A percentile compares a stretch with the other conserved stretches of the same genome.
Conservation (phyloP, 2,329 filamentous ascomycete species). For the Aspergillus nomiae region DNA sequence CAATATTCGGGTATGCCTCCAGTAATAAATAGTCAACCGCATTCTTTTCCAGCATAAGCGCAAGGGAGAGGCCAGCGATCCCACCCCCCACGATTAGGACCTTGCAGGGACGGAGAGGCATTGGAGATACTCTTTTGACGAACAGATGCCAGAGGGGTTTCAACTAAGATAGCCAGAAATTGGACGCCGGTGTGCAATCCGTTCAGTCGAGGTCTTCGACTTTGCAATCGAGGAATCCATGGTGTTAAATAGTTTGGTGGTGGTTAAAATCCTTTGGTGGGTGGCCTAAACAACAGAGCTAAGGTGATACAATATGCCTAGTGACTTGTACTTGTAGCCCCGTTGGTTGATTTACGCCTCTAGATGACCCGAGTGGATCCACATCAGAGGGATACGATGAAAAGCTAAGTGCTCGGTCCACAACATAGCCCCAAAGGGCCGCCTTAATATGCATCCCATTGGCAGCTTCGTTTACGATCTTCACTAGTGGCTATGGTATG, state of each 20-base stretch:
- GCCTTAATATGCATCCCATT: not conserved
- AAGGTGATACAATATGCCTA: not conserved
- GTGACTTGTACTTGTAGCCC: not conserved
- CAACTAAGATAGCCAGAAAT: not conserved
- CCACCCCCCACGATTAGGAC: slow-evolving; percentile 55
- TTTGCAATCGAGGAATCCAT: not conserved
- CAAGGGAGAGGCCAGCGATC: slow-evolving; percentile 51
- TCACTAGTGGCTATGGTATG: not conserved
- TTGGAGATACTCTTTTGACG: not conserved
- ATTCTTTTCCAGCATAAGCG: slow-evolving; percentile 49
- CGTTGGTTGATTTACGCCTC: too few relatives aligned
- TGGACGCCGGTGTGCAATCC: too few relatives aligned
- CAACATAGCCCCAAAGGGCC: not conserved
- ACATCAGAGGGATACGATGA: not conserved
- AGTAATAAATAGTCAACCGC: slow-evolving; percentile 54
- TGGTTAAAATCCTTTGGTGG: too few relatives aligned
- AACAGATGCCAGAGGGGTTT: not conserved
- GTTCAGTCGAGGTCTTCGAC: too few relatives aligned
- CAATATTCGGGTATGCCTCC: slow-evolving; percentile 40
- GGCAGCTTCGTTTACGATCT: not conserved
- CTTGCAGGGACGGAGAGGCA: slow-evolving; percentile 7
- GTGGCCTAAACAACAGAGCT: not conserved
- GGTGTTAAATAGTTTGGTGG: not conserved
- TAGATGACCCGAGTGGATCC: not conserved
- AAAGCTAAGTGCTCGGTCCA: not conserved